Conservation (phyloP, 306 rosid genomes). For the Calophaca sinica region DNA sequence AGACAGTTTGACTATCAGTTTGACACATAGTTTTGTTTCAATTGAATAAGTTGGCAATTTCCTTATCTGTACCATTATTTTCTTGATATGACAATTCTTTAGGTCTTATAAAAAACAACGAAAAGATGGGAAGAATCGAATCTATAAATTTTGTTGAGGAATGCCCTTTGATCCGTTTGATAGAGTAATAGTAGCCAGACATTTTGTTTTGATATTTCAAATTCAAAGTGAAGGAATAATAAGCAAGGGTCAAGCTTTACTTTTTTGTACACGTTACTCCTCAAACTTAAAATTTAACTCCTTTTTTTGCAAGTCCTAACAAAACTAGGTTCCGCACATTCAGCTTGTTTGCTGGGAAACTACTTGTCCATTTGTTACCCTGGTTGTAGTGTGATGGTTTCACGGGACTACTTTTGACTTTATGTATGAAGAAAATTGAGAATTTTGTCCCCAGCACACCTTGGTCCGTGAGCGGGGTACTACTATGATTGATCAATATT, state of each 20-base stretch:
- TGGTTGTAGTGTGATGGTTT: constrained; percentile 38
- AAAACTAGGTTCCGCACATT: constrained; percentile 43
- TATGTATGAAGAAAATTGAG: constrained; percentile 36
- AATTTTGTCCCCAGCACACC: constrained; percentile 43
- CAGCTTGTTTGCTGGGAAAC: constrained; percentile 39
- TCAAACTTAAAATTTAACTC: background rate
- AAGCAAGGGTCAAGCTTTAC: background rate
- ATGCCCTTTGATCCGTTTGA: background rate
- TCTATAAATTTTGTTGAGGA: background rate
- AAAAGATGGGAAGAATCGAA: constrained; percentile 23
- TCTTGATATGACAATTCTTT: background rate
- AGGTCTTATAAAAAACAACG: background rate
- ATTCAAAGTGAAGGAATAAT: background rate
- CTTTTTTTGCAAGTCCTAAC: background rate
- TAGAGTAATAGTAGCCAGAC: too few species aligned
- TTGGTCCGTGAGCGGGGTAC: constrained; percentile 47
- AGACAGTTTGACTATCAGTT: background rate
- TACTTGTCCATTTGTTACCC: constrained; percentile 38
- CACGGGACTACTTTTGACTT: constrained; percentile 51
- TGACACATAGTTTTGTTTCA: too few species aligned
- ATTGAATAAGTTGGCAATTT: background rate
- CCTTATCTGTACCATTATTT: background rate
- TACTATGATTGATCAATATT: constrained; percentile 27
- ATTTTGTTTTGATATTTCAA: too few species aligned
- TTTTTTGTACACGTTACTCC: background rate